These are phyloP conservation scores for Lactifluus hygrophoroides DNA, from an alignment of 768 basidiomycete species.

Conservation along the genomic window DNA sequence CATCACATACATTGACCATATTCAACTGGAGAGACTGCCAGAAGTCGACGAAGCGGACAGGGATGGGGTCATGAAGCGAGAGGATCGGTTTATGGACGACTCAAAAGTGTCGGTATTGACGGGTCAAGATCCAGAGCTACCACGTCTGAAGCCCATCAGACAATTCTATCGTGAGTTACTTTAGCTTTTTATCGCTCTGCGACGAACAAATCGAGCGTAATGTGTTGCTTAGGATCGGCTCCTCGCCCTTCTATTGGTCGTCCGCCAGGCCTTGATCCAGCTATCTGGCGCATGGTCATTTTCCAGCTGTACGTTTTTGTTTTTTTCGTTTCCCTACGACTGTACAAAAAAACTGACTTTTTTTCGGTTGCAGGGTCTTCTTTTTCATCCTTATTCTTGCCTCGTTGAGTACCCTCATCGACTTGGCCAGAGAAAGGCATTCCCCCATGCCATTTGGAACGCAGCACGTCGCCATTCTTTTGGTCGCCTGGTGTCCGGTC, in stretches of 20 bases:
- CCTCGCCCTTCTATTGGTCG: conserved; percentile 10
- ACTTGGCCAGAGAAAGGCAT: conserved; percentile 31
- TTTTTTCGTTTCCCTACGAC: background rate
- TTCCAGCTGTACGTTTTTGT: conserved; percentile 43
- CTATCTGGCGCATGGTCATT: conserved; percentile 43
- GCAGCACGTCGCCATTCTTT: conserved; percentile 53
- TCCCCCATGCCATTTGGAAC: conserved; percentile 50
- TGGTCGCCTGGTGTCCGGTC: conserved; percentile 52
- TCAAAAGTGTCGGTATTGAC: background rate
- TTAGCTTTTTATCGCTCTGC: background rate
- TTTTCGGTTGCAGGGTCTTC: conserved; percentile 32
- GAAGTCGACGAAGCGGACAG: conserved; percentile 5
- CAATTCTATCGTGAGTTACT: conserved; percentile 10
- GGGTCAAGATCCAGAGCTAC: background rate
- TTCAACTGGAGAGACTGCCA: background rate
- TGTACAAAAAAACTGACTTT: conserved; percentile 3
- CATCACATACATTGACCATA: background rate
- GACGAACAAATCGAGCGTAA: background rate
- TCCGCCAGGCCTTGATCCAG: conserved; percentile 29
- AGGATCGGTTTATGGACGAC: background rate
- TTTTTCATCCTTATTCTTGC: conserved; percentile 40
- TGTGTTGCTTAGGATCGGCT: conserved; percentile 1
- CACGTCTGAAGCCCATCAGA: background rate
- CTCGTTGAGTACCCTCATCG: conserved; percentile 43
- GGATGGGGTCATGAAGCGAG: conserved; percentile 7